Conservation (phyloP, 495 filamentous ascomycete genomes). For the Penicillium longicatenatum region DNA sequence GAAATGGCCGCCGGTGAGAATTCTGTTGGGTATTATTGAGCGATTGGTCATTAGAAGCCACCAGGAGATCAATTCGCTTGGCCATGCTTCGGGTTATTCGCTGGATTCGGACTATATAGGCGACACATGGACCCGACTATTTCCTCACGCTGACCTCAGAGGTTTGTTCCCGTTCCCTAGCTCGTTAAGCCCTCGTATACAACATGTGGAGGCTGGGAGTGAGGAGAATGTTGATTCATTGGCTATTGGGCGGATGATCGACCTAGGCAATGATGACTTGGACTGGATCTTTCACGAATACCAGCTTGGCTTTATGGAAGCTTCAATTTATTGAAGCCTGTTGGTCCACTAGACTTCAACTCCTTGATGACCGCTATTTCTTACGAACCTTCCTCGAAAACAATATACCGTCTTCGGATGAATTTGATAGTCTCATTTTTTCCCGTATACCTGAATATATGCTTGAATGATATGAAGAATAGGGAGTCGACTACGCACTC, state of each 20-base stretch:
- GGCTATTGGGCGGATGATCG: neutral
- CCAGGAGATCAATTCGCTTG: neutral
- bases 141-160: neutral
- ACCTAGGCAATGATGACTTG: slow-evolving; percentile 12
- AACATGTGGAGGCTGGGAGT: neutral
- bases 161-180: neutral
- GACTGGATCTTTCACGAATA: slow-evolving; percentile 17
- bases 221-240: neutral
- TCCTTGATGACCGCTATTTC: no score
- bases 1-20: neutral
- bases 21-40: neutral
- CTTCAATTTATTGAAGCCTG: neutral
- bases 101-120: neutral
- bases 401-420: no score
- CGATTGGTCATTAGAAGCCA: neutral
- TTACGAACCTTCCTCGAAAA: no score
- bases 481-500: neutral
- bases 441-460: no score
- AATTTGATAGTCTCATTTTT: no score
- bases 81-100: neutral
- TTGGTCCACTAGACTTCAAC: neutral
- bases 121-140: neutral
- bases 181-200: neutral
- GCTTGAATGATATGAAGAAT: no score
- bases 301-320: slow-evolving; percentile 9